Conservation (phyloP, 108 stramenopile species). For the Schizochytrium sp. region DNA sequence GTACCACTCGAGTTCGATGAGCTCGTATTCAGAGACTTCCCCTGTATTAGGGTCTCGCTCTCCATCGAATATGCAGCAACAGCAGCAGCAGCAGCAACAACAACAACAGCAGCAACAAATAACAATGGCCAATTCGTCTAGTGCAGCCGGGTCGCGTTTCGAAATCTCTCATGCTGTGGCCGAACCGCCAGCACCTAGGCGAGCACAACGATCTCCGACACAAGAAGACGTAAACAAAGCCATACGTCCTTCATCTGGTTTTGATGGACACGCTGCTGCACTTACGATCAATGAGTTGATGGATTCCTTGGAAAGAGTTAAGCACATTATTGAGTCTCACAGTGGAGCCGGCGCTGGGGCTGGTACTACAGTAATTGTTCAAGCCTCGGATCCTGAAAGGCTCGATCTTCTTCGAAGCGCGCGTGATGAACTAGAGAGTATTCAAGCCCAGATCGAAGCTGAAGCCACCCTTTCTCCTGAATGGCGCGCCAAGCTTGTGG, state of each 20-base stretch:
- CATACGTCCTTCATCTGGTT: background rate
- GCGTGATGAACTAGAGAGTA: conserved; percentile 32
- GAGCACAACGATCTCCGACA: background rate
- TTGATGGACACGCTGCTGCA: conserved; percentile 46
- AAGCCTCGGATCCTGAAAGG: conserved; percentile 31
- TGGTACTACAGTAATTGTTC: background rate
- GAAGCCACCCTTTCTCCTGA: conserved; percentile 32
- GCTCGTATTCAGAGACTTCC: too few species aligned
- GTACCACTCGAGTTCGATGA: too few species aligned
- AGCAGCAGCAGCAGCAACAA: too few species aligned
- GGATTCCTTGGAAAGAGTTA: conserved; percentile 54
- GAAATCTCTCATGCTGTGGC: background rate
- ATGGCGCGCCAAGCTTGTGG: conserved; percentile 50
- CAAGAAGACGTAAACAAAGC: background rate
- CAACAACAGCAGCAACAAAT: too few species aligned
- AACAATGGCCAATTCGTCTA: too few species aligned
- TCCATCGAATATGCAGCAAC: too few species aligned
- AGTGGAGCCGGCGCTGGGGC: background rate
- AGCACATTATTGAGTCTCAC: conserved; percentile 52
- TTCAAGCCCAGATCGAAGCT: conserved; percentile 6
- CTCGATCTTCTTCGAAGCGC: conserved; percentile 45
- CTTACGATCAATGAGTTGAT: conserved; percentile 40
- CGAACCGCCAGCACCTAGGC: background rate
- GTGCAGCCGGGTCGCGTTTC: too few species aligned
- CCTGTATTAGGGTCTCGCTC: too few species aligned